Evolutionary conservation across 305 asterid species (phyloP).

Genomic region (Withania somnifera): DNA sequence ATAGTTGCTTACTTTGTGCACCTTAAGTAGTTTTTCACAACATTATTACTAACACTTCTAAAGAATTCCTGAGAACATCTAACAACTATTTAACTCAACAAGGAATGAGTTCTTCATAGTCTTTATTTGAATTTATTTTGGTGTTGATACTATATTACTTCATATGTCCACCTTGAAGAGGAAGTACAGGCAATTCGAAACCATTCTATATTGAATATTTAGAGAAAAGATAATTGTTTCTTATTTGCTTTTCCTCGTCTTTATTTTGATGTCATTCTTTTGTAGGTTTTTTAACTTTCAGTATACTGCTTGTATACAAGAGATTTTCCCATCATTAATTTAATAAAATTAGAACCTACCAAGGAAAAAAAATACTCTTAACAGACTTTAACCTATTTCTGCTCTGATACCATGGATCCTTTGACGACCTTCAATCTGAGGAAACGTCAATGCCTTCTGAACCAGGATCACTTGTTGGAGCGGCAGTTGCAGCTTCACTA

Average conservation of each 20-base stretch:
- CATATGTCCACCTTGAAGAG: background rate
- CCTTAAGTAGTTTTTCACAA: background rate
- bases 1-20: background rate
- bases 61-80: background rate
- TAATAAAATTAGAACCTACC: background rate
- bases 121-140: background rate
- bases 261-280: background rate
- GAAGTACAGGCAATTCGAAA: background rate
- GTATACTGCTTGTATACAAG: background rate
- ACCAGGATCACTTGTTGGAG: slow-evolving; percentile 68
- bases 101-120: background rate
- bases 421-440: slow-evolving; percentile 57
- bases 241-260: background rate
- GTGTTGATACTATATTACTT: background rate
- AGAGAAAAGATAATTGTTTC: background rate
- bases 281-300: background rate
- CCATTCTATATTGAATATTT: background rate
- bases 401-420: slow-evolving; percentile 69
- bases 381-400: slow-evolving; percentile 21
- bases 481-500: slow-evolving; percentile 85
- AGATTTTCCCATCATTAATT: background rate
- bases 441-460: slow-evolving; percentile 69
- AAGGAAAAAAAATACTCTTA: slow-evolving; percentile 9
- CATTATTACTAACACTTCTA: background rate
- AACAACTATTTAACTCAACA: background rate